Base-by-base conservation (phyloP, 768 basidiomycete species). In the Daedaleopsis nitida region DNA sequence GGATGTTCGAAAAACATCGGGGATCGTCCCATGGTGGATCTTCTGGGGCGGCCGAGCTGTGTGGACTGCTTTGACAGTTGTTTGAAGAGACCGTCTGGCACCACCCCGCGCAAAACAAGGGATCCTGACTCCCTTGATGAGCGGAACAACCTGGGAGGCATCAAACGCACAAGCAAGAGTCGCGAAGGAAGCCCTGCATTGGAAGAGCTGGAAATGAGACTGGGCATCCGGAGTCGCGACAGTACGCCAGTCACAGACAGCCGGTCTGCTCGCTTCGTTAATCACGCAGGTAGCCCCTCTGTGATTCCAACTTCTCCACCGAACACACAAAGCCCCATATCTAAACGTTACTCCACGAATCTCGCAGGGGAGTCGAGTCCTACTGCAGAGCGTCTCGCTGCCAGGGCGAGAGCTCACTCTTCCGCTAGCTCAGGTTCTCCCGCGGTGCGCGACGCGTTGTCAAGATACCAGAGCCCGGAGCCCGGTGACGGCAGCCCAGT, bases 1-100 rank as follows among this genome's bases (percentile, higher is more conserved):
- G 86, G 84, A 6, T 94, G 92, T 69, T 80, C 76, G 71, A 89
- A 84, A 74, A 82, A 86, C 63, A 86, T 94, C 35, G 87, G 90
- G 9, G 82, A 88, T 64, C 75, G 76, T 1, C 92, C 92, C 0
- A 86, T 92, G 84, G 88, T 94, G 35, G 92, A 94, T 72, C 75
- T 94, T n/a, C 75, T 91, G 13, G 92, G 92, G 5, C 81, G 83
- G 35, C 92, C 92, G 11, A 89, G 86, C 44, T 94, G 92, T 66
- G 77, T 81, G 8, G 88, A 88, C 44, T 94, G 92, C 68, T 94
- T 94, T 66, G 92, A 92, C 62, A 85, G 70, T 42, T 92, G 89
- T 69, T 78, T 92, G 50, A 84, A 81, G 60, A 78, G 85, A 34
- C 83, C 81, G 60, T 71, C 75, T 12, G 71, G 72, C 50, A 66